A percentile compares a stretch with the other conserved stretches of the same genome.
Conservation (phyloP, 1,139 yeast genomes). For the Blastobotrys ciferrii region DNA sequence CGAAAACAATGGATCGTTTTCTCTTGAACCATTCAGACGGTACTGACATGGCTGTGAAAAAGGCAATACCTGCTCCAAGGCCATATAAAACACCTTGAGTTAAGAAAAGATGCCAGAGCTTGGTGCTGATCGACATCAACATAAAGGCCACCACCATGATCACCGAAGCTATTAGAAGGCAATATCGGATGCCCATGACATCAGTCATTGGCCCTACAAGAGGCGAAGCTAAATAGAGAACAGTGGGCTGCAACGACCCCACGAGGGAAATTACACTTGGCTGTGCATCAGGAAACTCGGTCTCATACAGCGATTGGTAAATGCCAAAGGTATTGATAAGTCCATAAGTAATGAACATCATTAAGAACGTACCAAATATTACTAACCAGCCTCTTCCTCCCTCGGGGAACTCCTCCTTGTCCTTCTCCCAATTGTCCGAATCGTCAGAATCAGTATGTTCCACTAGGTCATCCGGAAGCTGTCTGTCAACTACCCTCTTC, state of each 20-base stretch:
- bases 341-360: slow-evolving; percentile 41
- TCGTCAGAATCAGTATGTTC: too few species aligned
- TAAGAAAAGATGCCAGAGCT: slow-evolving; percentile 53
- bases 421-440: too few species aligned
- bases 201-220: slow-evolving; percentile 56
- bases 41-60: slow-evolving; percentile 29
- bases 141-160: slow-evolving; percentile 49
- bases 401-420: slow-evolving; percentile 30
- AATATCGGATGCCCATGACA: slow-evolving; percentile 36
- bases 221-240: slow-evolving; percentile 45
- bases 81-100: slow-evolving; percentile 57
- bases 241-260: slow-evolving; percentile 55
- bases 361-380: slow-evolving; percentile 28
- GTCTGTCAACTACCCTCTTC: too few species aligned
- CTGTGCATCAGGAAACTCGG: slow-evolving; percentile 44
- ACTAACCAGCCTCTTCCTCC: slow-evolving; percentile 36
- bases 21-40: slow-evolving; percentile 51
- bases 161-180: slow-evolving; percentile 44
- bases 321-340: slow-evolving; percentile 57
- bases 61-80: slow-evolving; percentile 41
- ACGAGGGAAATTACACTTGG: slow-evolving; percentile 43
- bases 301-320: slow-evolving; percentile 54
- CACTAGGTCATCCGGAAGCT: too few species aligned
- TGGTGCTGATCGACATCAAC: slow-evolving; percentile 49
- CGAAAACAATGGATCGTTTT: slow-evolving; percentile 55